Percentiles rank a stretch among this genome's conserved stretches.
phyloP scores from a whole-genome alignment of 768 basidiomycete genomes.

The Kwoniella sp. region DNA sequence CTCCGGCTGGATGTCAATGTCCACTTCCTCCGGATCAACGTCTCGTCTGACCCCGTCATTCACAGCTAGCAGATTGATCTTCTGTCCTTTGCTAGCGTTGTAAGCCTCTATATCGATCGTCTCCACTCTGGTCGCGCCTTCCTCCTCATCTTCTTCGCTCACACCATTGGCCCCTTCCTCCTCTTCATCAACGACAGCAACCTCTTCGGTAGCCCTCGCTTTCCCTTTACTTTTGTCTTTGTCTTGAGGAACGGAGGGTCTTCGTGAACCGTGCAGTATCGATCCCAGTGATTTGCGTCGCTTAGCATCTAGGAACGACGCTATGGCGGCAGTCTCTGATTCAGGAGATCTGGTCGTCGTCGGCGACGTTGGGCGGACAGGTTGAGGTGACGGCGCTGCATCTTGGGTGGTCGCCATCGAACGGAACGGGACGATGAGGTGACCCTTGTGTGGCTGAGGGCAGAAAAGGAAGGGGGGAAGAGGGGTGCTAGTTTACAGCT shows the following conservation, averaged over 20 bases:
- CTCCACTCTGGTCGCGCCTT: conserved; percentile 10
- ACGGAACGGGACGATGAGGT: too few relatives aligned
- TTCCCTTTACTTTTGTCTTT: conserved; percentile 1
- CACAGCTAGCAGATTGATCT: conserved; percentile 7
- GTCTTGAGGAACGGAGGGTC: background rate
- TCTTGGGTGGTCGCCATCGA: background rate
- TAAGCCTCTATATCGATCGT: conserved; percentile 28
- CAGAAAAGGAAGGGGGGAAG: too few relatives aligned
- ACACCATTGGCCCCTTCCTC: conserved; percentile 20
- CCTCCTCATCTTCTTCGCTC: conserved; percentile 14
- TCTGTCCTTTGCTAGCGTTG: conserved; percentile 17
- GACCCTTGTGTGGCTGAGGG: too few relatives aligned
- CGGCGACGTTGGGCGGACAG: background rate
- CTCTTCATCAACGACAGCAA: conserved; percentile 13
- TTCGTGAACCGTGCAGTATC: background rate
- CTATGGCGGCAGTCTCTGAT: conserved; percentile 27
- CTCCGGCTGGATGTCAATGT: conserved; percentile 19
- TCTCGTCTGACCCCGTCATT: conserved; percentile 9
- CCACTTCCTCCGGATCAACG: conserved; percentile 17
- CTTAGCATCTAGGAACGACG: conserved; percentile 17
- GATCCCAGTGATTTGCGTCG: conserved; percentile 17
- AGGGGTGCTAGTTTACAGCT: too few relatives aligned
- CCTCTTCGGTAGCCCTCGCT: conserved; percentile 7
- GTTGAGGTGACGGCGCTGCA: background rate
- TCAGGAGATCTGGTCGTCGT: conserved; percentile 4